These are phyloP conservation scores for Microbotryum saponariae DNA, from an alignment of 1,284 basidiomycete genomes.

Conservation along the genomic window DNA sequence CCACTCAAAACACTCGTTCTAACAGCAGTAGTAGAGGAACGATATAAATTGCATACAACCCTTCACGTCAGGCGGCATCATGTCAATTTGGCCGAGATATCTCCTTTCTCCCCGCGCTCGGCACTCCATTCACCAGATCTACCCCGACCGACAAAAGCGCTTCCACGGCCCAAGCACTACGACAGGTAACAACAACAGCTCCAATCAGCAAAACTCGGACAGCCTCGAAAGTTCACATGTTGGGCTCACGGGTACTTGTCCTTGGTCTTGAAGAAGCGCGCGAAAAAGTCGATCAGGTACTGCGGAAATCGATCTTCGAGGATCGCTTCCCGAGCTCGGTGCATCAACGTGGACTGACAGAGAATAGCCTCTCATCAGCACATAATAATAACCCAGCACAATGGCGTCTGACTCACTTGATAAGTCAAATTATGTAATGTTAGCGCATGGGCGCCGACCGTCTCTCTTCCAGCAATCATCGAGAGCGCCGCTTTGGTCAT, in stretches of 20 bases:
- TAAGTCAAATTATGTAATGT: conserved; percentile 31
- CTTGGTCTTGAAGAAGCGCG: conserved; percentile 49
- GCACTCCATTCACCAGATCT: conserved; percentile 21
- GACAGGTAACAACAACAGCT: background rate
- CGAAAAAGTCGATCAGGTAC: conserved; percentile 65
- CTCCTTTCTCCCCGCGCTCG: background rate
- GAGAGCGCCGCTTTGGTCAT: conserved; percentile 61
- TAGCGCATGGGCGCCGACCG: conserved; percentile 58
- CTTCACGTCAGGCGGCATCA: background rate
- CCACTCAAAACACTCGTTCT: background rate
- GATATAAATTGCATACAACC: background rate
- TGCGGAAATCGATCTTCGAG: conserved; percentile 63
- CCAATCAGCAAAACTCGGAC: background rate
- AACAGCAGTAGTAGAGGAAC: background rate
- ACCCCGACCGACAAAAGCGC: conserved; percentile 30
- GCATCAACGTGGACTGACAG: conserved; percentile 51
- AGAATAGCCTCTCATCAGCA: background rate
- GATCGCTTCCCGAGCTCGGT: conserved; percentile 66
- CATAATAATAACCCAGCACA: background rate
- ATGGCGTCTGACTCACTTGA: conserved; percentile 1
- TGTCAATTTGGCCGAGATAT: background rate
- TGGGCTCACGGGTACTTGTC: conserved; percentile 26
- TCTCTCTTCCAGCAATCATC: conserved; percentile 63
- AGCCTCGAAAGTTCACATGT: background rate
- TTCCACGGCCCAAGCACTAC: conserved; percentile 30